Evolutionary conservation across 225 moss, liverwort and hornwort genomes (phyloP), one percentile per base, ranked within the genome.

Genomic region (Bryum argenteum): DNA sequence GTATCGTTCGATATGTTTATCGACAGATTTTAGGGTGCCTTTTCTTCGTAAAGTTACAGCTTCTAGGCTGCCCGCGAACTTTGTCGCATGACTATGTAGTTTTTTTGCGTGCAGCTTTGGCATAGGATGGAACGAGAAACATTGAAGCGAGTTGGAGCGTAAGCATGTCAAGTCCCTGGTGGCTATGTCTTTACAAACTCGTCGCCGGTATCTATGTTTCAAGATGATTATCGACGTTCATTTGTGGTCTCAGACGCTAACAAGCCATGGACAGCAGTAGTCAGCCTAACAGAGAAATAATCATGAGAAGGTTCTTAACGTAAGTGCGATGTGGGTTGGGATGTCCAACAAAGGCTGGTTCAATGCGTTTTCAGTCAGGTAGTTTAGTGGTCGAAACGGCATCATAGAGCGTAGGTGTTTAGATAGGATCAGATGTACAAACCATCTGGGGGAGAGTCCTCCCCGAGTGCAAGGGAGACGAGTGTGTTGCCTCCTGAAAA

Each of bases 381-480:
- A 63, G 63, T 47, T 77, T 57, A 57, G 48, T 65, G 51, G 54
- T 15, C 8, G 13, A 26, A 26, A 47, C 58, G 58, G 43, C 15
- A 62, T 68, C 50, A 3, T 68, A 51, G 17, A 39, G 23, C 39
- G 26, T 67, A 82, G 53, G 23, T 71, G 48, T 79, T 72, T 71
- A 72, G 74, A 59, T n/a, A 57, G 73, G 77, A 72, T 79, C 84
- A 80, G 79, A 88, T 88, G 88, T 78, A 75, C 75, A 88, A 82
- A 54, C 68, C 79, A 74, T 65, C 76, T 61, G 77, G 77, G 71
- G 88, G 66, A 60, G 77, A 60, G 17, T 77, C 82, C 69, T 84
- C 82, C 63, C 75, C 72, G 19, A 80, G 63, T 80, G 63, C 63
- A 20, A 82, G 82, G 19, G 84, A 88, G 74, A 65, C 66, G n/a